Conservation (phyloP, 1,284 basidiomycete genomes). For the Vanrija pseudolonga region DNA sequence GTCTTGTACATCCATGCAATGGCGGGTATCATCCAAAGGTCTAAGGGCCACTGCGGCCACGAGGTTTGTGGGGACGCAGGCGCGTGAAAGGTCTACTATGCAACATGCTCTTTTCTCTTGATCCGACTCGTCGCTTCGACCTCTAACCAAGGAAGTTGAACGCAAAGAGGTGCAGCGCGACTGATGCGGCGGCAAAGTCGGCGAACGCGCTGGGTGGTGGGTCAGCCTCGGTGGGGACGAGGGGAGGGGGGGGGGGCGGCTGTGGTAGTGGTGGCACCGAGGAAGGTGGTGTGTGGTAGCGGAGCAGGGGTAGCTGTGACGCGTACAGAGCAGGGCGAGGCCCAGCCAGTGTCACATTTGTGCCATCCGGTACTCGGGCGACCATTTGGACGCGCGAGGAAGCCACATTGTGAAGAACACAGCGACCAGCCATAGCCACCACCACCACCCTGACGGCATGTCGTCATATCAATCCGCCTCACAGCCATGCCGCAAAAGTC, state of each 20-base stretch:
- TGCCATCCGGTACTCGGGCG: no score
- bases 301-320: not conserved
- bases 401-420: not conserved
- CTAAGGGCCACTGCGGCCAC: no score
- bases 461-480: not conserved
- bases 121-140: not conserved
- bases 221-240: not conserved
- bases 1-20: no score
- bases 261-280: not conserved
- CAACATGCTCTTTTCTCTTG: not conserved
- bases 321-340: not conserved
- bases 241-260: not conserved
- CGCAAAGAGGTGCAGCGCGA: slow-evolving; percentile 96
- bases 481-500: no score
- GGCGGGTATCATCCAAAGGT: no score
- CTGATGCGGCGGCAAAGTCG: slow-evolving; percentile 89
- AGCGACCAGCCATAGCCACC: not conserved
- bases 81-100: no score
- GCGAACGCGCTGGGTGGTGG: slow-evolving; percentile 77
- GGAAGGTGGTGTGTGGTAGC: no score
- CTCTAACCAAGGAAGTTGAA: slow-evolving; percentile 85
- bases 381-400: no score
- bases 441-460: not conserved
- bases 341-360: no score
- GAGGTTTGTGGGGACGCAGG: no score